phyloP scores from a whole-genome alignment of 2,329 filamentous ascomycete species.

The Neophaeococcomyces aloes region DNA sequence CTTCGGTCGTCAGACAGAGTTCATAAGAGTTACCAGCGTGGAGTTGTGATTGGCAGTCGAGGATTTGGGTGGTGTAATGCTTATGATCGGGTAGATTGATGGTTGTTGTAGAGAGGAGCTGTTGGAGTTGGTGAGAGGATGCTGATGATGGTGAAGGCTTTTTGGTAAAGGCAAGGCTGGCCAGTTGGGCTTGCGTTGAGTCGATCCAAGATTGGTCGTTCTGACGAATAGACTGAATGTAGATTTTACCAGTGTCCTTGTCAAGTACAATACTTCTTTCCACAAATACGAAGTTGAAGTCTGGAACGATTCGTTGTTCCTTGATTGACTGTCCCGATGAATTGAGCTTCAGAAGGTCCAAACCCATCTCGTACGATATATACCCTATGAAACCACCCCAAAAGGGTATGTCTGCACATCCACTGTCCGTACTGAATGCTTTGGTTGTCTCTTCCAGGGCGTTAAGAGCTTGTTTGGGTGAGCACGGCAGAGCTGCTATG shows the following conservation, averaged over 20 bases:
- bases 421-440: constrained; percentile 22
- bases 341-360: constrained; percentile 21
- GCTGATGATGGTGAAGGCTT: neutral
- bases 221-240: constrained; percentile 56
- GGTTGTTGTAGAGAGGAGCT: constrained; percentile 17
- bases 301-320: constrained; percentile 43
- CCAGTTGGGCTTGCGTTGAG: constrained; percentile 20
- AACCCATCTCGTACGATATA: constrained; percentile 71
- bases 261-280: constrained; percentile 69
- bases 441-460: constrained; percentile 32
- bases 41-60: constrained; percentile 58
- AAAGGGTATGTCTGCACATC: constrained; percentile 45
- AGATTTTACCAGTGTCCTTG: constrained; percentile 50
- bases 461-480: neutral
- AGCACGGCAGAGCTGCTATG: neutral
- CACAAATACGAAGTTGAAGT: constrained; percentile 66
- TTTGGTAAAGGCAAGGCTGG: neutral
- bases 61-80: constrained; percentile 57
- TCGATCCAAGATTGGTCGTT: constrained; percentile 40
- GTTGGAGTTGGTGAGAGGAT: constrained; percentile 22
- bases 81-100: constrained; percentile 30
- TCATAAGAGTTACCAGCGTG: constrained; percentile 75
- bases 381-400: constrained; percentile 78
- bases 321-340: constrained; percentile 18
- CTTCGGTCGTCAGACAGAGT: constrained; percentile 70